Evolutionary conservation across 495 filamentous ascomycete genomes (phyloP).

Genomic region (Aspergillus leporis): DNA sequence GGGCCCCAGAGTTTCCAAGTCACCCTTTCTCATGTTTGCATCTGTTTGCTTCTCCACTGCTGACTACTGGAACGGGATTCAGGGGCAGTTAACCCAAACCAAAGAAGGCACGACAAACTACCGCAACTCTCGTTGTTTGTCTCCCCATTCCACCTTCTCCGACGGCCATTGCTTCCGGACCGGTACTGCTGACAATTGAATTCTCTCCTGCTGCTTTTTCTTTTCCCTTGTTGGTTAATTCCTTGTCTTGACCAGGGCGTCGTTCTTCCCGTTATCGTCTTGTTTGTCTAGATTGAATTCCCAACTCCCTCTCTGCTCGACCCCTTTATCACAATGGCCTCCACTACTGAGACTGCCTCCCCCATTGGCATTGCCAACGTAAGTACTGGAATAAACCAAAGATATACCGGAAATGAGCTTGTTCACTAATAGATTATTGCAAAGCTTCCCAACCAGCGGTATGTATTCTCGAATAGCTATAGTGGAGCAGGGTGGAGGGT

Average conservation of each 20-base stretch:
- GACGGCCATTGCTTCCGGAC: conserved; percentile 1
- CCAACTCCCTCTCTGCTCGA: conserved; percentile 19
- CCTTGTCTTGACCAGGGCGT: background rate
- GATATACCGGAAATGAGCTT: background rate
- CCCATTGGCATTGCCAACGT: conserved; percentile 99
- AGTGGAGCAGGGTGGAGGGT: conserved; percentile 23
- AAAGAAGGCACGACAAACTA: conserved; percentile 15
- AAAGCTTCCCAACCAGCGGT: conserved; percentile 88
- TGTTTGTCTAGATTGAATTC: conserved; percentile 18
- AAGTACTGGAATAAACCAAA: conserved; percentile 32
- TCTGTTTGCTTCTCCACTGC: conserved; percentile 13
- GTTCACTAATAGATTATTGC: conserved; percentile 8
- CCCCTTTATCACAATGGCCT: conserved; percentile 61
- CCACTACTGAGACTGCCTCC: conserved; percentile 79
- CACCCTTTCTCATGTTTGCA: conserved; percentile 11
- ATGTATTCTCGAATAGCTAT: conserved; percentile 28
- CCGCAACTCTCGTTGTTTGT: conserved; percentile 2
- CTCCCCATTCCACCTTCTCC: background rate
- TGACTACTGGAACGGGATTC: conserved; percentile 16
- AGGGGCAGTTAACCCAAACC: conserved; percentile 28
- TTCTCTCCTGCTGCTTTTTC: conserved; percentile 7
- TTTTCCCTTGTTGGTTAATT: conserved; percentile 3
- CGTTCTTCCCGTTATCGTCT: conserved; percentile 20
- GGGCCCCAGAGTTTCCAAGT: conserved; percentile 13
- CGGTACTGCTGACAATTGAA: background rate